phyloP scores from a whole-genome alignment of 2,329 filamentous ascomycete species.

The Fusarium fujikuroi region DNA sequence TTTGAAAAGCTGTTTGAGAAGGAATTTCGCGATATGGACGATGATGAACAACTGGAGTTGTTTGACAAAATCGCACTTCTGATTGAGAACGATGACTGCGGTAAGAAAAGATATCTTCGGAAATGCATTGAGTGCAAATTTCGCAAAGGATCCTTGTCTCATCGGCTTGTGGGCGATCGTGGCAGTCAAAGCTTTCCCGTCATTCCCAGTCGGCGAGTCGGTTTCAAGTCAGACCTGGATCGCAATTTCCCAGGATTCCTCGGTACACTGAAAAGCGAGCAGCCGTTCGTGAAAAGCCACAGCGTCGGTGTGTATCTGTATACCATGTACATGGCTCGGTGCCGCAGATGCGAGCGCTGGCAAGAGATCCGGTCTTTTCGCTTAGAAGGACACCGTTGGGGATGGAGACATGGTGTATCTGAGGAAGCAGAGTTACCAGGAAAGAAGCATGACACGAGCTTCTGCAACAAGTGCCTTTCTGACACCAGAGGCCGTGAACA shows the following conservation, averaged over 20 bases:
- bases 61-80: background rate
- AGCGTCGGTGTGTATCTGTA: background rate
- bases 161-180: background rate
- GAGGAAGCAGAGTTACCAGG: background rate
- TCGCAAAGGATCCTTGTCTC: background rate
- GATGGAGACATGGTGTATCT: background rate
- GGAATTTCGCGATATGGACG: background rate
- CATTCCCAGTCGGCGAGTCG: background rate
- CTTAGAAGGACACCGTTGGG: background rate
- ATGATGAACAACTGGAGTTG: background rate
- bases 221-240: background rate
- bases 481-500: background rate
- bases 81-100: constrained; percentile 2
- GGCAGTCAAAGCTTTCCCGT: constrained; percentile 8
- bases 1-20: background rate
- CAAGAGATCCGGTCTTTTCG: constrained; percentile 30
- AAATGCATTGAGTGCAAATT: constrained; percentile 28
- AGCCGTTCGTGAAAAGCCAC: background rate
- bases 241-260: constrained; percentile 27
- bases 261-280: background rate
- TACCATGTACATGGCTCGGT: constrained; percentile 27
- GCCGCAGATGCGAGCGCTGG: constrained; percentile 25
- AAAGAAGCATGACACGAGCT: background rate
- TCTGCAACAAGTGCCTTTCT: constrained; percentile 22
- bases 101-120: constrained; percentile 5